These are phyloP conservation scores for Nitzschia putrida DNA, from an alignment of 108 stramenopile genomes.

Conservation along the genomic window DNA sequence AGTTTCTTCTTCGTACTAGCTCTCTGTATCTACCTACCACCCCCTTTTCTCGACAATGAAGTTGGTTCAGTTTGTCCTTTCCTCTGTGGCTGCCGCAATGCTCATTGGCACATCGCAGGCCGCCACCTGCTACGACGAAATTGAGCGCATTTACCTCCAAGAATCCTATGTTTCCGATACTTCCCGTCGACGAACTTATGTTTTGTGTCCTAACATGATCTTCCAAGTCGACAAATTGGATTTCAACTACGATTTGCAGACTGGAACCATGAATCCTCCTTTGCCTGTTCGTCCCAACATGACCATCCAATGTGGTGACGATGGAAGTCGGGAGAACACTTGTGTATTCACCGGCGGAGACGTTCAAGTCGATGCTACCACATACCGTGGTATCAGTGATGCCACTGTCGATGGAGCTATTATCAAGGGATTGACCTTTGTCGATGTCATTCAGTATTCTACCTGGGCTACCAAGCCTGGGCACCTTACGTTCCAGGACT, in stretches of 20 bases:
- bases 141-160: conserved; percentile 22
- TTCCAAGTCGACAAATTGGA: conserved; percentile 32
- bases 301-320: conserved; percentile 42
- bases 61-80: neutral
- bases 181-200: conserved; percentile 33
- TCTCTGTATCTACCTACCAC: too few relatives aligned
- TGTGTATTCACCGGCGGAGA: conserved; percentile 47
- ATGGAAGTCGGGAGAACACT: conserved; percentile 30
- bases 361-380: conserved; percentile 47
- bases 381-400: conserved; percentile 33
- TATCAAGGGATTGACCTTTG: conserved; percentile 45
- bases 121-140: conserved; percentile 27
- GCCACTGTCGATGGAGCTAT: conserved; percentile 34
- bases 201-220: conserved; percentile 22
- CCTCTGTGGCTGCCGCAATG: neutral
- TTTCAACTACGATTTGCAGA: conserved; percentile 23
- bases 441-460: conserved; percentile 24
- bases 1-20: too few relatives aligned
- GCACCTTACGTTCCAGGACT: conserved; percentile 44
- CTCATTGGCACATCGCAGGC: neutral
- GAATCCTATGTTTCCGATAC: conserved; percentile 29
- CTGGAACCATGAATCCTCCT: conserved; percentile 6
- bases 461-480: conserved; percentile 45
- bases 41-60: neutral
- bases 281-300: conserved; percentile 37